Evolutionary conservation across 148 eudicot species (phyloP).

Genomic region (Selenicereus undatus): DNA sequence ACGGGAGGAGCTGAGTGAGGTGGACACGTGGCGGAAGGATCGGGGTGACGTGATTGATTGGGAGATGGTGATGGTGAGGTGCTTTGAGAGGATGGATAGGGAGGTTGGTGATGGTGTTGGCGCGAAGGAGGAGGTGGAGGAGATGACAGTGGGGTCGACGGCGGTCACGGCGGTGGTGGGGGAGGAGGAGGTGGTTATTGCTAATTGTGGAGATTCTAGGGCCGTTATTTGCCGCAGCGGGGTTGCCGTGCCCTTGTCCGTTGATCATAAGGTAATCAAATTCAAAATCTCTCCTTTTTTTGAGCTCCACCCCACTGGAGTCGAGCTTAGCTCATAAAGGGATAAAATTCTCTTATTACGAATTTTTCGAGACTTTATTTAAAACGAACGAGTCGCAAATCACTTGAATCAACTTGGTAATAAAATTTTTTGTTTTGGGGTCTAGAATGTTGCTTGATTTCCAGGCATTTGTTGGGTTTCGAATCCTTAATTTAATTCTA

Average conservation of each 20-base stretch:
- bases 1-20: slow-evolving; percentile 21
- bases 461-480: background rate
- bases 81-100: slow-evolving; percentile 54
- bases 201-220: slow-evolving; percentile 82
- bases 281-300: no score
- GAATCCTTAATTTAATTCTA: background rate
- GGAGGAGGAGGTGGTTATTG: slow-evolving; percentile 53
- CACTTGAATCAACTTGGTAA: no score
- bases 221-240: slow-evolving; percentile 57
- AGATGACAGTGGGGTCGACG: slow-evolving; percentile 61
- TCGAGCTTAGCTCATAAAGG: no score
- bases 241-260: slow-evolving; percentile 47
- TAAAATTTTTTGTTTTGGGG: background rate
- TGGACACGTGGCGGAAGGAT: slow-evolving; percentile 15
- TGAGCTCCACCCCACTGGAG: no score
- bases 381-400: no score
- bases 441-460: no score
- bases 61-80: slow-evolving; percentile 47
- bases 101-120: slow-evolving; percentile 36
- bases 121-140: slow-evolving; percentile 19
- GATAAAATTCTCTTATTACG: no score
- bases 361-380: no score
- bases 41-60: slow-evolving; percentile 33
- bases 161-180: slow-evolving; percentile 68
- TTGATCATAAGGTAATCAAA: slow-evolving; percentile 65